Evolutionary conservation across 345 rosid genomes (phyloP), one percentile per base, ranked within the genome.

Genomic region (Citrus mangshanensis): DNA sequence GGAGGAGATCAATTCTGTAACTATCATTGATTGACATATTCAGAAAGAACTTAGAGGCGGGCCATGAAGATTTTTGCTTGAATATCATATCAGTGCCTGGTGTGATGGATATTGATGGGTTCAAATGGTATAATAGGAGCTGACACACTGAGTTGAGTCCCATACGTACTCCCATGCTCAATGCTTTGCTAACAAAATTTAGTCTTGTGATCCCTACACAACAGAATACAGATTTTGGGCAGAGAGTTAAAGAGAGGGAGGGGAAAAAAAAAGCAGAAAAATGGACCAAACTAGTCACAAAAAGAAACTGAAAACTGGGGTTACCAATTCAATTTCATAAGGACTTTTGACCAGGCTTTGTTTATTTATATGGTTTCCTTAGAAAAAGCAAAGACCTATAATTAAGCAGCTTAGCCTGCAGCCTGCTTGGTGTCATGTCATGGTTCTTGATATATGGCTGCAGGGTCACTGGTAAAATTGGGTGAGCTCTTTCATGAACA

Each of bases 301-400:
- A 82, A 75, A 38, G 74, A 73, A 72, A 49, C 77, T 79, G 81
- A 70, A 9, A 79, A 68, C 82, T 82, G 72, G 81, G 85, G 81
- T 79, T 69, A 51, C 79, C 81, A 80, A 64, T 84, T 77, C 38
- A 78, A 84, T 60, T 82, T 67, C 73, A 62, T 58, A 51, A 74
- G 64, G 55, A 67, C 85, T 76, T 83, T 85, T 87, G 88, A 87
- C 88, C 85, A 82, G 27, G 70, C 37, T 59, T 66, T 51, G 32
- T 46, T 82, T 68, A 68, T 81, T 71, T 62, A 69, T 58, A 24
- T 27, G 73, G 64, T 63, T 73, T 42, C 73, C 68, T 67, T 42
- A 76, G 60, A 79, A 71, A 78, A 72, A 51, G 71, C 79, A 76
- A 54, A 18, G 70, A 66, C 46, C 42, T 21, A 66, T 38, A 38